Percentiles rank a stretch among this genome's conserved stretches.
phyloP scores from a whole-genome alignment of 2,329 filamentous ascomycete species.

The Eutypa lata region DNA sequence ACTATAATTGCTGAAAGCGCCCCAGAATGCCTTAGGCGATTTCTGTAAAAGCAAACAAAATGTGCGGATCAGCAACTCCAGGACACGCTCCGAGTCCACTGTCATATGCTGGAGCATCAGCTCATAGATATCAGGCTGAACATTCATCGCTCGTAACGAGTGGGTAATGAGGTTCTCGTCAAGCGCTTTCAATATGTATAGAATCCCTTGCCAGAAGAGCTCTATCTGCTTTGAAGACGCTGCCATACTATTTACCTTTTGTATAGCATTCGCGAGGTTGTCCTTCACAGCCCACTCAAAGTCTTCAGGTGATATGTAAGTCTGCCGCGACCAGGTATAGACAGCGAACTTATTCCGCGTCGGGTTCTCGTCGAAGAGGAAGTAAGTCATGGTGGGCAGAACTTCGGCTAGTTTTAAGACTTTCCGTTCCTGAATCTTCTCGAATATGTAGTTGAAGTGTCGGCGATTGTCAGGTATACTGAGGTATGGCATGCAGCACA shows the following conservation, averaged over 20 bases:
- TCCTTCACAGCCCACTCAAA: conserved; percentile 87
- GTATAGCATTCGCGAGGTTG: conserved; percentile 65
- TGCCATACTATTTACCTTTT: conserved; percentile 52
- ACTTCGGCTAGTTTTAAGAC: conserved; percentile 72
- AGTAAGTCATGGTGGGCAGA: conserved; percentile 78
- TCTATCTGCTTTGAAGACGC: conserved; percentile 49
- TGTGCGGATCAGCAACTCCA: conserved; percentile 67
- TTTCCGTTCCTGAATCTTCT: conserved; percentile 73
- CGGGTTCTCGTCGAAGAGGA: conserved; percentile 73
- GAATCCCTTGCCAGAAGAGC: conserved; percentile 76
- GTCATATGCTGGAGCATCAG: conserved; percentile 56
- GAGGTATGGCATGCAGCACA: conserved; percentile 81
- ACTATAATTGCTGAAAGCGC: conserved; percentile 77
- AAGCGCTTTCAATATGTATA: conserved; percentile 70
- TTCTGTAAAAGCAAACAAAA: conserved; percentile 71
- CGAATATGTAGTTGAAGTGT: conserved; percentile 80
- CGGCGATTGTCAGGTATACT: conserved; percentile 46
- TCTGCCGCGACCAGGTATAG: conserved; percentile 62
- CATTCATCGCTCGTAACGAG: conserved; percentile 74
- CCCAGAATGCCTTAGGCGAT: conserved; percentile 81
- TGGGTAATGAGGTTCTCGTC: conserved; percentile 73
- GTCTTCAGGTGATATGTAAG: conserved; percentile 64
- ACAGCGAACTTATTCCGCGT: conserved; percentile 65
- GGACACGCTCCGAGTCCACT: conserved; percentile 51
- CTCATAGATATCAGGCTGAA: conserved; percentile 69